These are phyloP conservation scores for Raphanus sativus DNA, from an alignment of 345 rosid genomes.

Conservation along the genomic window DNA sequence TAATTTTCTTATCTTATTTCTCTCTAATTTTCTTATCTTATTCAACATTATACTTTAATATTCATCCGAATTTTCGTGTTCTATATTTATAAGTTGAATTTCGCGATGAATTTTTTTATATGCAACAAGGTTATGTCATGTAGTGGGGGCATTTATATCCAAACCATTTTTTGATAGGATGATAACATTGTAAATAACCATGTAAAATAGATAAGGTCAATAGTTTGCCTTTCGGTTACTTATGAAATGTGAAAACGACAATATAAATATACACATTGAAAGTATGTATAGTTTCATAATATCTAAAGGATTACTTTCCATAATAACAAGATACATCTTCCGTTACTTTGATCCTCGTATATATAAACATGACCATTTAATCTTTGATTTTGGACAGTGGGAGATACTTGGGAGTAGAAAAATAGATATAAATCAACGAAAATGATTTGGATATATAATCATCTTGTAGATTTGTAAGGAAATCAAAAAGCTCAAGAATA, in stretches of 20 bases:
- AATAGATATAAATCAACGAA: constrained; percentile 21
- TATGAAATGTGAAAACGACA: constrained; percentile 25
- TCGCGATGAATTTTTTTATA: constrained; percentile 10
- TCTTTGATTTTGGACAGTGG: constrained; percentile 35
- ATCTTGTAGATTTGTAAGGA: constrained; percentile 27
- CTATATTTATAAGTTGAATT: not conserved
- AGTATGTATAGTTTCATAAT: constrained; percentile 32
- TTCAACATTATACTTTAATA: not conserved
- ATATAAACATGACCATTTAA: constrained; percentile 27
- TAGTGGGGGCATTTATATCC: constrained; percentile 32
- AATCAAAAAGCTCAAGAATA: not conserved
- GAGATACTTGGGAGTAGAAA: constrained; percentile 22
- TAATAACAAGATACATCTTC: constrained; percentile 28
- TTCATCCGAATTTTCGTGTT: constrained; percentile 15
- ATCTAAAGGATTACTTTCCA: constrained; percentile 27
- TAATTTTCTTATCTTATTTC: too few relatives aligned
- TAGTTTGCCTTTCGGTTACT: constrained; percentile 31
- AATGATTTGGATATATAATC: constrained; percentile 29
- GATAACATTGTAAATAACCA: constrained; percentile 22
- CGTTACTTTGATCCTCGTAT: constrained; percentile 27
- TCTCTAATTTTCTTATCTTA: not conserved
- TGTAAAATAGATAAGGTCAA: constrained; percentile 12
- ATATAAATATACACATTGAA: constrained; percentile 14
- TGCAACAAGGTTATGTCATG: constrained; percentile 31
- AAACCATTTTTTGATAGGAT: constrained; percentile 32